phyloP scores from a whole-genome alignment of 257 asterid genomes.

The Ehretia macrophylla region DNA sequence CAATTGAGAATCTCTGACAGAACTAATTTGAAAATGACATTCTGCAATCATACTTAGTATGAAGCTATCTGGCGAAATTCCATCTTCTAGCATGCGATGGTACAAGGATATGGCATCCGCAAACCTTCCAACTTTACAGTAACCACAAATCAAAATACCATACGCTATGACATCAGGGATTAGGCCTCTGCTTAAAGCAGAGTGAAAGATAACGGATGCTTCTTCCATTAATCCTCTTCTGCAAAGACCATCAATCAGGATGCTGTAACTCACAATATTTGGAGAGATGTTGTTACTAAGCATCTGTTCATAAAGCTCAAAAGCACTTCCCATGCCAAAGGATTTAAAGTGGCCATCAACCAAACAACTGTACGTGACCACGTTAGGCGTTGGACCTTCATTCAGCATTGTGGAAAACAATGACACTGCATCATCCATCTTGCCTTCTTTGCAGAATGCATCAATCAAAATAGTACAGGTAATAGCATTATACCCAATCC shows the following conservation, averaged over 20 bases:
- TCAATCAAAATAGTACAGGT: slow-evolving; percentile 31
- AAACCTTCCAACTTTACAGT: slow-evolving; percentile 30
- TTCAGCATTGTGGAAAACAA: slow-evolving; percentile 27
- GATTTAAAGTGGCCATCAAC: slow-evolving; percentile 34
- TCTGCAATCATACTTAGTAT: slow-evolving; percentile 19
- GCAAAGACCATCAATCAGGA: slow-evolving; percentile 39
- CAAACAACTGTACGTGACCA: slow-evolving; percentile 37
- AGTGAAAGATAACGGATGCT: slow-evolving; percentile 22
- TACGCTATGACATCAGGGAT: slow-evolving; percentile 32
- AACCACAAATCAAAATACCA: slow-evolving; percentile 36
- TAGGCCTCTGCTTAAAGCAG: slow-evolving; percentile 25
- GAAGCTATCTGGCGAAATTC: slow-evolving; percentile 27
- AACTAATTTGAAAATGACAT: neutral
- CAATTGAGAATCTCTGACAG: too few relatives aligned
- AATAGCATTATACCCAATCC: slow-evolving; percentile 14
- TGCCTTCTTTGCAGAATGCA: slow-evolving; percentile 41
- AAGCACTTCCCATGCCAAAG: slow-evolving; percentile 18
- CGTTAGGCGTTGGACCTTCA: slow-evolving; percentile 30
- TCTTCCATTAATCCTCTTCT: slow-evolving; percentile 32
- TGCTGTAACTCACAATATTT: slow-evolving; percentile 32
- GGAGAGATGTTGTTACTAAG: slow-evolving; percentile 26
- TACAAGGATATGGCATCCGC: slow-evolving; percentile 30
- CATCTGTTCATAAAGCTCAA: slow-evolving; percentile 30
- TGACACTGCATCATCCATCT: slow-evolving; percentile 27
- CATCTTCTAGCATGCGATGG: slow-evolving; percentile 28